Evolutionary conservation across 2,329 filamentous ascomycete species (phyloP), one percentile per base, ranked within the genome.

Genomic region (Parafenestella ontariensis): DNA sequence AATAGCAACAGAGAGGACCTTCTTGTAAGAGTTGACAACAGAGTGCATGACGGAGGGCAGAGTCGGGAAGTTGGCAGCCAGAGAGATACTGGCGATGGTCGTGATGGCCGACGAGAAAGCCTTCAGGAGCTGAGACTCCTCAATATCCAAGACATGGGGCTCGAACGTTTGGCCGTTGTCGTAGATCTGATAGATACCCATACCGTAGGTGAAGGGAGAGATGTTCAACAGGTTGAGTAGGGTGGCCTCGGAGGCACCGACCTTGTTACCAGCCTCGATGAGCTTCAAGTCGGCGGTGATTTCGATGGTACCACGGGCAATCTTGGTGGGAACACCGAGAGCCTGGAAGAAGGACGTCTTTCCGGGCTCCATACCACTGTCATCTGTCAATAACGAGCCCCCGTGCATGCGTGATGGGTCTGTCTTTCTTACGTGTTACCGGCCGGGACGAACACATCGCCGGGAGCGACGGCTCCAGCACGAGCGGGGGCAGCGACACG

Each of bases 301-400:
- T 91, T 99, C 95, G 84, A 99, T 99, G 84, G 95, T 99, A 96
- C 95, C 96, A 96, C 95, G 95, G 79, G 95, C 95, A 84, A 99
- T 99, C 92, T 99, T 99, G 88, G 95, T 99, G 79, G 95, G 95
- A 79, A 99, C 92, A 92, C 94, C 94, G 83, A 99, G 95, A 76
- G 95, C 95, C 89, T 99, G 95, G 93, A 99, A 99, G 92, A 99
- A 99, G 79, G 95, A 98, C 77, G 95, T 99, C 91, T 99, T 99
- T 82, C 96, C 96, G 79, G 95, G 96, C 83, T 99, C 95, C 95
- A 99, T 99, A 85, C 95, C 95, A 76, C 70, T 74, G 49, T 33
- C 6, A 28, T 39, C 24, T 58, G 57, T 72, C 46, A 71, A 49
- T 55, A 46, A 43, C 0, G n/a, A 34, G 49, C 44, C 42, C 41